Conservation (phyloP, 352 stramenopile genomes). For the Thalassiosira livingstoniorum region DNA sequence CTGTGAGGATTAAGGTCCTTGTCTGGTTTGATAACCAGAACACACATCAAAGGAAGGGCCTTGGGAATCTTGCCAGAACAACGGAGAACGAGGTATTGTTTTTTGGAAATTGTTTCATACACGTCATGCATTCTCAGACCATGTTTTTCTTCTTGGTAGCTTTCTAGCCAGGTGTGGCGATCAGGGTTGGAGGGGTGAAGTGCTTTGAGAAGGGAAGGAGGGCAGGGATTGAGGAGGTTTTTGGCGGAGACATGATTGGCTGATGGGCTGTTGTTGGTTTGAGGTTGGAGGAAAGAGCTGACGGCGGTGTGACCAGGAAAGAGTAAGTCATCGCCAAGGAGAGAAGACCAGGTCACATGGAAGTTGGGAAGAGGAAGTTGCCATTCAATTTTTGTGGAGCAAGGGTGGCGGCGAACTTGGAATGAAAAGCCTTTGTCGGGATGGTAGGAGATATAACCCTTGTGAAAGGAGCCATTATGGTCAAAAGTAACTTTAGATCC, state of each 20-base stretch:
- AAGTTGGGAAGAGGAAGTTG: constrained; percentile 24
- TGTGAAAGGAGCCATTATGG: constrained; percentile 23
- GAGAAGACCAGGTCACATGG: neutral
- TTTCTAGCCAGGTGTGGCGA: constrained; percentile 3
- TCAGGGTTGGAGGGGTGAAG: constrained; percentile 10
- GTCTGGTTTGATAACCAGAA: constrained; percentile 48
- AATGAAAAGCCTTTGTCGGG: constrained; percentile 17
- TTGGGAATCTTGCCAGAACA: neutral
- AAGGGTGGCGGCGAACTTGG: neutral
- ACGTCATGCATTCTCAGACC: constrained; percentile 5
- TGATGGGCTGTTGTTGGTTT: too few species aligned
- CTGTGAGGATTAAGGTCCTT: constrained; percentile 34
- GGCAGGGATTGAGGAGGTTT: constrained; percentile 8
- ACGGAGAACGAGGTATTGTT: constrained; percentile 12
- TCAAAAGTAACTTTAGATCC: constrained; percentile 15
- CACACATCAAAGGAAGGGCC: constrained; percentile 41
- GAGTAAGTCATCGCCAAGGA: constrained; percentile 16
- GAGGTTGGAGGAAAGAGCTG: constrained; percentile 22
- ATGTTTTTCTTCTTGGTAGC: constrained; percentile 11
- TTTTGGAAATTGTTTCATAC: constrained; percentile 27
- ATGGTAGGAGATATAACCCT: constrained; percentile 9
- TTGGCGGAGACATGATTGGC: constrained; percentile 2
- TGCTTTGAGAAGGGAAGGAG: neutral
- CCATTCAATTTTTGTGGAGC: constrained; percentile 10
- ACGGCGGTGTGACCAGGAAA: constrained; percentile 26